A percentile compares a stretch with the other conserved stretches of the same genome.
Conservation (phyloP, 1,284 basidiomycete genomes). For the Omphalotus olearius region DNA sequence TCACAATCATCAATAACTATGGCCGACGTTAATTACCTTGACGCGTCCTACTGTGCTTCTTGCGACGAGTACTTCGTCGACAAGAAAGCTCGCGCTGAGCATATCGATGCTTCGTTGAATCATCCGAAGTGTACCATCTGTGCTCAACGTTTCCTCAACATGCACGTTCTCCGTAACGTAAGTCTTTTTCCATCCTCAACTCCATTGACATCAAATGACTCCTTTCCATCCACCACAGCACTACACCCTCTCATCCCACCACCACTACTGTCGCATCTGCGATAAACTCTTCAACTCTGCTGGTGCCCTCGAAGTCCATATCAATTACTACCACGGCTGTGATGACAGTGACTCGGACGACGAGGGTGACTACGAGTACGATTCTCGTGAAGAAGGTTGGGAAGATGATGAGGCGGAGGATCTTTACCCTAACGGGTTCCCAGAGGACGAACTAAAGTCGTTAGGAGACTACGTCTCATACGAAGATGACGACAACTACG, state of each 20-base stretch:
- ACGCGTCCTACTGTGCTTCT: slow-evolving; percentile 17
- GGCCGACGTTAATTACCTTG: too few species aligned
- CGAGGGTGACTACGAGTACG: neutral
- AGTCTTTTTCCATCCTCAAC: neutral
- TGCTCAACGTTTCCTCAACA: slow-evolving; percentile 18
- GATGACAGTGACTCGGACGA: slow-evolving; percentile 14
- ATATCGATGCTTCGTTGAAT: slow-evolving; percentile 12
- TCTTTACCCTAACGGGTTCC: slow-evolving; percentile 17
- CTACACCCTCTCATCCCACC: slow-evolving; percentile 14
- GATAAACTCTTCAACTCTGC: slow-evolving; percentile 18
- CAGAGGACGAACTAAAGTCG: slow-evolving; percentile 1
- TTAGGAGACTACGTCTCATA: slow-evolving; percentile 15
- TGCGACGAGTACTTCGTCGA: slow-evolving; percentile 20
- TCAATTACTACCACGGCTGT: slow-evolving; percentile 15
- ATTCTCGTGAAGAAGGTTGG: slow-evolving; percentile 10
- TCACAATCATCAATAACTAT: too few species aligned
- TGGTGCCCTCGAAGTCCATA: slow-evolving; percentile 11
- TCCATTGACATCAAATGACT: too few species aligned
- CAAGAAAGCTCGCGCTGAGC: slow-evolving; percentile 11
- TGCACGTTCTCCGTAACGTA: slow-evolving; percentile 17
- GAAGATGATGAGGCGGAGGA: slow-evolving; percentile 18
- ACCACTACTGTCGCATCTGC: slow-evolving; percentile 19
- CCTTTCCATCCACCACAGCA: slow-evolving; percentile 12
- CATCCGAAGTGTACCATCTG: slow-evolving; percentile 20
- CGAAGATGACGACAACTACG: slow-evolving; percentile 18